phyloP scores from a whole-genome alignment of 2,329 filamentous ascomycete genomes.

The Exserohilum turcica region DNA sequence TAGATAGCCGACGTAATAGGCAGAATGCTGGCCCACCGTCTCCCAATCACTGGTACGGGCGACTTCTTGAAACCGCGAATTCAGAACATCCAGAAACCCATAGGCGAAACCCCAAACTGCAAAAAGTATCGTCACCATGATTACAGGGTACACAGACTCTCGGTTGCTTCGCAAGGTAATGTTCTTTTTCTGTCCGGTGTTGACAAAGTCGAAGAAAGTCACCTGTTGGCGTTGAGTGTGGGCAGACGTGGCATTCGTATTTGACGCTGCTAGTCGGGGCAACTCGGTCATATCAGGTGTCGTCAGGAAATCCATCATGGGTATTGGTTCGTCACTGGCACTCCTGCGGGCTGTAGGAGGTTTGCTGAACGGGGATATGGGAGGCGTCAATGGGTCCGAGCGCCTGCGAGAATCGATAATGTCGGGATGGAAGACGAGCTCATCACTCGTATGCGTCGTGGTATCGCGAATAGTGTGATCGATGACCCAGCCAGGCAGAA shows the following conservation, averaged over 20 bases:
- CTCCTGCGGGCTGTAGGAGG: slow-evolving; percentile 27
- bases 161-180: slow-evolving; percentile 67
- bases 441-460: slow-evolving; percentile 37
- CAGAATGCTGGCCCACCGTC: slow-evolving; percentile 69
- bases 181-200: slow-evolving; percentile 69
- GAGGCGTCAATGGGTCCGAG: slow-evolving; percentile 28
- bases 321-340: slow-evolving; percentile 41
- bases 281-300: slow-evolving; percentile 52
- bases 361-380: slow-evolving; percentile 31
- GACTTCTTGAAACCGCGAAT: slow-evolving; percentile 69
- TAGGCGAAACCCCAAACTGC: slow-evolving; percentile 92
- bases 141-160: slow-evolving; percentile 74
- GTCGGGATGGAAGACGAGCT: slow-evolving; percentile 32
- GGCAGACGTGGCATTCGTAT: slow-evolving; percentile 39
- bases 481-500: slow-evolving; percentile 62
- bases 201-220: slow-evolving; percentile 77
- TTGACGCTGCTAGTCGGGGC: slow-evolving; percentile 43
- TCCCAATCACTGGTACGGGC: slow-evolving; percentile 66
- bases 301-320: slow-evolving; percentile 61
- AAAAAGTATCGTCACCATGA: slow-evolving; percentile 79
- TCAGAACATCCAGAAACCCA: slow-evolving; percentile 81
- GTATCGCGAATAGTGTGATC: slow-evolving; percentile 49
- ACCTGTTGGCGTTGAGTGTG: slow-evolving; percentile 39
- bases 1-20: slow-evolving; percentile 75
- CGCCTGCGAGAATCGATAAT: slow-evolving; percentile 27